Base-by-base conservation (phyloP, 1,284 basidiomycete species). In the Ustilago shanxiensis region DNA sequence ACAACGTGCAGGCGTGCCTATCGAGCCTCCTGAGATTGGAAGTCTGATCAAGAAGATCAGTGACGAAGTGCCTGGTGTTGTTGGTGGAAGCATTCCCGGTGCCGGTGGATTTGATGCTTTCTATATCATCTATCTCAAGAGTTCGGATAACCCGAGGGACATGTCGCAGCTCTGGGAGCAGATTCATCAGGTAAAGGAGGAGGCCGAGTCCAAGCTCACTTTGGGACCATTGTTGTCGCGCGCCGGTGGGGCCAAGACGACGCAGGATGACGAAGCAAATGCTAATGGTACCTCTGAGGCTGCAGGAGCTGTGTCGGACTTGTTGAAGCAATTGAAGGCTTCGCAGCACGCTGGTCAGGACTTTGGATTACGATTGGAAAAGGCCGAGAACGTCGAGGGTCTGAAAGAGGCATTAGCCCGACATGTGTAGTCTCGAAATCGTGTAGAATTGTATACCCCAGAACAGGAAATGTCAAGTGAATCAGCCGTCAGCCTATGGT, bases 81-180 rank as follows among this genome's bases (percentile, higher is more conserved):
- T 99, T 35, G 95, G 94, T 10, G 95, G 95, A 41, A 96, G 96
- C 33, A 96, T 99, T 4, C 97, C 97, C 1, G 96, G 96, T 16
- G 95, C 97, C 29, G 97, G 97, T 4, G 97, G 97, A 1, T 99
- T 93, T 86, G 97, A 99, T 85, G 97, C 97, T 1, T 90, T 99
- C 61, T 99, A 95, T 92, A 88, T 99, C 9, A 90, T 99, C 16
- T 79, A 81, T 53, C 68, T 86, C 11, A 33, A 59, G 45, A 69
- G 55, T 29, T 24, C 55, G 4, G 29, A 66, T 4, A 66, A 24
- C 18, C 64, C 69, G 1, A 35, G 54, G 26, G 60, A 62, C 0
- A 55, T 77, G 45, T 58, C 68, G 35, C 62, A 72, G 56, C 58
- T 81, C n/a, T 81, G 79, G 72, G 26, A 49, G 13, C 52, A 66